Evolutionary conservation across 495 filamentous ascomycete genomes (phyloP).

Genomic region (Penicillium odoratum): DNA sequence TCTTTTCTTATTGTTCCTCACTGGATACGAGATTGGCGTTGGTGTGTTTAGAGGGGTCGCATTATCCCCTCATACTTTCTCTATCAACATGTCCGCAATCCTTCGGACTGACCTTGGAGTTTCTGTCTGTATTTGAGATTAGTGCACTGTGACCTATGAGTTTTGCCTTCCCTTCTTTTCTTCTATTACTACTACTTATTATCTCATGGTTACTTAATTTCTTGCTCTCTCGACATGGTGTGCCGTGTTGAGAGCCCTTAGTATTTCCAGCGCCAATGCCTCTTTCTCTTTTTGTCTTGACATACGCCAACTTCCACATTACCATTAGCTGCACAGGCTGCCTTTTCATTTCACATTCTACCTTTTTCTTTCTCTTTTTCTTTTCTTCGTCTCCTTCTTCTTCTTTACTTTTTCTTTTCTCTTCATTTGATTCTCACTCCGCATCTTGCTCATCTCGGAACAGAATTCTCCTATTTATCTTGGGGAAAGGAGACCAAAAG

Average conservation of each 20-base stretch:
- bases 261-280: slow-evolving; percentile 9
- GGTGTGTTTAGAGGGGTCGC: slow-evolving; percentile 32
- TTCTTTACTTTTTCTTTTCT: slow-evolving; percentile 5
- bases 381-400: slow-evolving; percentile 1
- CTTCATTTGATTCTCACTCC: slow-evolving; percentile 3
- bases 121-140: slow-evolving; percentile 36
- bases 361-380: neutral
- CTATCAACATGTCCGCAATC: slow-evolving; percentile 14
- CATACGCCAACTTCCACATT: slow-evolving; percentile 1
- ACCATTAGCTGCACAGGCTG: neutral
- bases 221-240: slow-evolving; percentile 21
- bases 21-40: slow-evolving; percentile 48
- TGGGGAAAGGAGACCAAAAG: neutral
- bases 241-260: slow-evolving; percentile 4
- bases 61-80: slow-evolving; percentile 32
- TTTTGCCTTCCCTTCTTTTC: slow-evolving; percentile 30
- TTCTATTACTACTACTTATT: slow-evolving; percentile 36
- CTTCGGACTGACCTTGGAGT: slow-evolving; percentile 13
- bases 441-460: slow-evolving; percentile 7
- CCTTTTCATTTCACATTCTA: neutral
- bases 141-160: slow-evolving; percentile 39
- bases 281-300: slow-evolving; percentile 9
- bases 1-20: slow-evolving; percentile 13
- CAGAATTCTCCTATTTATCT: neutral
- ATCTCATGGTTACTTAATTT: slow-evolving; percentile 38